Base-by-base conservation (phyloP, 2,329 filamentous ascomycete species). In the Westerdykella aurantiaca region DNA sequence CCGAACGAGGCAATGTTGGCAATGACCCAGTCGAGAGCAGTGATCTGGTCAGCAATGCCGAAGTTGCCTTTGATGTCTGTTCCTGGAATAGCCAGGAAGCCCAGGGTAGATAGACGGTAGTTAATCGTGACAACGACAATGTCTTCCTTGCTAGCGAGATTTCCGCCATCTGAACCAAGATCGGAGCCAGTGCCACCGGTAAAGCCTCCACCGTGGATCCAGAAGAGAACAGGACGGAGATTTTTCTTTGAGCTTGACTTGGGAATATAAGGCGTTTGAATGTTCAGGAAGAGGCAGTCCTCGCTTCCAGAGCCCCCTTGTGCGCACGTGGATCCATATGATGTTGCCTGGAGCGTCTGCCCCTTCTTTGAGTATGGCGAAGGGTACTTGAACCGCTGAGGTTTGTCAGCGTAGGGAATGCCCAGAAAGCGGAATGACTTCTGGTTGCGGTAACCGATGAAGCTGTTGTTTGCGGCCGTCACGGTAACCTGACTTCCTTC, bases 101-200 rank as follows among this genome's bases (percentile, higher is more conserved):
- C 80, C 0, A 82, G 67, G 0, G 76, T 79, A 0, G 70, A 72
- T 3, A 82, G 63, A 7, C 80, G 75, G 58, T 82, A 82, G 63
- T 82, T 82, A 65, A 81, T 77, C 6, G 64, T 63, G 4, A 83
- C 79, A 3, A 80, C 71, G 0, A 83, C 76, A 14, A 82, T 71
- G 47, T 82, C 79, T 17, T 78, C 78, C 39, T 78, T 71, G 2
- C 76, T 79, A 0, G 75, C 79, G 3, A 82, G 64, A 48, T 79
- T 78, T 2, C 75, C 75, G 16, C 77, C 76, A 47, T 82, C 79
- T 1, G 56, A 59, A n/a, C 57, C 38, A 5, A 52, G 31, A 33
- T 63, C 58, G 23, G 51, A 60, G 5, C 57, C 69, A 42, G 56
- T 67, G 1, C 79, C 78, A 6, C 70, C 66, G 0, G 71, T 74